These are phyloP conservation scores for Fereydounia khargensis DNA, from an alignment of 1,284 basidiomycete genomes.

Conservation along the genomic window DNA sequence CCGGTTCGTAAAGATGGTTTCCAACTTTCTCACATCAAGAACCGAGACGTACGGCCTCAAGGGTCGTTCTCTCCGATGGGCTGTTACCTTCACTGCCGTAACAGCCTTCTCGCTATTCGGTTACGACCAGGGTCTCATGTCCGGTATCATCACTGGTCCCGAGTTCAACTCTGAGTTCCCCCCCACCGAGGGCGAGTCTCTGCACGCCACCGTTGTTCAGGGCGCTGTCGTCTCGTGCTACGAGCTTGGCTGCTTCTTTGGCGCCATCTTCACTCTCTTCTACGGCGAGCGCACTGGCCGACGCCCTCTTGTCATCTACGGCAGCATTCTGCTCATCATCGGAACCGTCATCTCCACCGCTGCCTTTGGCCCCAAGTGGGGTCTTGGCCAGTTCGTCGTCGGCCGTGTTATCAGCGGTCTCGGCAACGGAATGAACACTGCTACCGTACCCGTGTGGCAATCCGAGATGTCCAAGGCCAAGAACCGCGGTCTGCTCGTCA, in stretches of 20 bases:
- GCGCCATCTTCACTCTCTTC: conserved; percentile 8
- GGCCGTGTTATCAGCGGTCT: conserved; percentile 59
- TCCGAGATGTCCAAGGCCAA: conserved; percentile 58
- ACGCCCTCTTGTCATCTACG: conserved; percentile 6
- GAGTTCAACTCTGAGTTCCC: conserved; percentile 65
- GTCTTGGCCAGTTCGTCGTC: too few relatives aligned
- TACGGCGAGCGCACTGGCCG: conserved; percentile 8
- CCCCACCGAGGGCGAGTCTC: background rate
- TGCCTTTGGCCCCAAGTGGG: too few relatives aligned
- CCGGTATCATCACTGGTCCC: conserved; percentile 84
- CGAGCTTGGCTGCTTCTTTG: conserved; percentile 19
- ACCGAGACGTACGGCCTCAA: conserved; percentile 10
- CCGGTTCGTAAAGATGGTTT: too few relatives aligned
- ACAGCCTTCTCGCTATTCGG: conserved; percentile 74
- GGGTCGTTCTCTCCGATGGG: conserved; percentile 4
- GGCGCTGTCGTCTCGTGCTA: conserved; percentile 23
- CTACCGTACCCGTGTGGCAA: conserved; percentile 58
- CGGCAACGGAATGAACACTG: conserved; percentile 56
- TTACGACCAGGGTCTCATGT: conserved; percentile 53
- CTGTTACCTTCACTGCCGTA: conserved; percentile 2
- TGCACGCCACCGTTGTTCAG: conserved; percentile 12
- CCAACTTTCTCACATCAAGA: background rate
- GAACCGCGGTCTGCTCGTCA: conserved; percentile 58
- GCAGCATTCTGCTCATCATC: conserved; percentile 14
- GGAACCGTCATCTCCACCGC: conserved; percentile 27